Base-by-base conservation (phyloP, 2,329 filamentous ascomycete species). In the Fusarium sp. region DNA sequence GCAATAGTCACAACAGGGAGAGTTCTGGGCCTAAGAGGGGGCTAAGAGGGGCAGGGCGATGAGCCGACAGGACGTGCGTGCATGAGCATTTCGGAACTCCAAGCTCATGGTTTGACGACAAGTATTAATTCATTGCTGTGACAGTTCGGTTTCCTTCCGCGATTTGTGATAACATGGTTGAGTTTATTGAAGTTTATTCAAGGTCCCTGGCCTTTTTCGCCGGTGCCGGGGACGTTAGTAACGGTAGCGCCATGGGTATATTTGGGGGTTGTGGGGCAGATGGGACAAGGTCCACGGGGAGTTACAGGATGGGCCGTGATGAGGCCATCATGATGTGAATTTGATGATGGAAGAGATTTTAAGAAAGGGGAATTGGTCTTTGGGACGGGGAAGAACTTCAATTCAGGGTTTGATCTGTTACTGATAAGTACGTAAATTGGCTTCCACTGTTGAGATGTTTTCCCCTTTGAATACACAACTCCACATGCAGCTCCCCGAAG, bases 261-360 rank as follows among this genome's bases (percentile, higher is more conserved):
- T 13, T 25, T 25, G 19, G 41, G 67, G 52, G 43, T 56, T 56
- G 67, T 67, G 66, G 62, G 66, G 54, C 66, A 15, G 15, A 9
- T 27, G 23, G 47, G 48, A 41, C 37, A 19, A 32, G 9, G 35
- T 37, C 17, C 8, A 56, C 65, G 62, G 66, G 66, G 66, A 69
- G 66, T 69, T 69, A 46, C 6, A n/a, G 27, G 5, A 54, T 49
- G 55, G 61, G 23, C 27, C 45, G 41, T 49, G 40, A 68, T 62
- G 60, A 68, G 65, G 51, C 51, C 53, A 67, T 52, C 32, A 23
- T 54, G 48, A 66, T 62, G 41, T 62, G 45, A 43, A 43, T 54
- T 48, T 33, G 22, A 33, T 20, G n/a, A 56, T 40, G 37, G 35
- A 17, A 64, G 30, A 46, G 40, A 39, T 44, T 40, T n/a, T 23